Percentiles rank a stretch among this genome's conserved stretches.
These are phyloP conservation scores for Rhodamnia argentea DNA, from an alignment of 345 rosid species.

Conservation along the genomic window DNA sequence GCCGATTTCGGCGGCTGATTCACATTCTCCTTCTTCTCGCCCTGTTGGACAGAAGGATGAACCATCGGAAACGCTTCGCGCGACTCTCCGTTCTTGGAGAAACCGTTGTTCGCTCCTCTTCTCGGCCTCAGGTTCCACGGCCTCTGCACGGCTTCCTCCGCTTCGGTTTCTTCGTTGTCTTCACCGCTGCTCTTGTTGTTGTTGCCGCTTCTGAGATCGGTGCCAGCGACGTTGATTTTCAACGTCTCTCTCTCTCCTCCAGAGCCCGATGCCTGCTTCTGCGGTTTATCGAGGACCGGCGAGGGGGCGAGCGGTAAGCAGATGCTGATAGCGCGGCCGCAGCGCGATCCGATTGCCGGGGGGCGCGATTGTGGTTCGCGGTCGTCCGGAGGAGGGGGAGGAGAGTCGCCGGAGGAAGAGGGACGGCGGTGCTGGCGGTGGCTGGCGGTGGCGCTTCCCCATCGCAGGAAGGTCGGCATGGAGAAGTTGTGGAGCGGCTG, in stretches of 20 bases:
- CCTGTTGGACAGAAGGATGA: not conserved
- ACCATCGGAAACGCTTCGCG: slow-evolving; percentile 3
- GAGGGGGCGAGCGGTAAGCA: slow-evolving; percentile 27
- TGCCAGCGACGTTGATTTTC: not conserved
- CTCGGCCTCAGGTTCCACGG: slow-evolving; percentile 89
- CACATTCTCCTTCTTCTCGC: slow-evolving; percentile 30
- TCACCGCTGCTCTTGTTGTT: slow-evolving; percentile 27
- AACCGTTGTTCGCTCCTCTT: slow-evolving; percentile 2
- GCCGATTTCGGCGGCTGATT: slow-evolving; percentile 52
- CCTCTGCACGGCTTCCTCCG: slow-evolving; percentile 25
- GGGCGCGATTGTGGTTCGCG: slow-evolving; percentile 5
- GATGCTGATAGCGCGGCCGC: slow-evolving; percentile 38
- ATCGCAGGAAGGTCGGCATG: slow-evolving; percentile 35
- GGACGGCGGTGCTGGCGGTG: slow-evolving; percentile 10
- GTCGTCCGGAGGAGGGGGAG: slow-evolving; percentile 5
- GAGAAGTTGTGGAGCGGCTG: slow-evolving; percentile 71
- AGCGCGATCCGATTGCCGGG: slow-evolving; percentile 51
- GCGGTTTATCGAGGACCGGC: slow-evolving; percentile 1
- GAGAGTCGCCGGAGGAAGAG: slow-evolving; percentile 15
- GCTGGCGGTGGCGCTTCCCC: slow-evolving; percentile 35
- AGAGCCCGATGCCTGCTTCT: slow-evolving; percentile 1
- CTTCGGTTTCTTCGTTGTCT: slow-evolving; percentile 16
- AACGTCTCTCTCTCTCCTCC: slow-evolving; percentile 4
- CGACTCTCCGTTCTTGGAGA: slow-evolving; percentile 3
- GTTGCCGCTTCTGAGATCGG: slow-evolving; percentile 15